Percentiles rank a stretch among this genome's conserved stretches.
phyloP scores from a whole-genome alignment of 768 basidiomycete species.

The Clathrus columnatus region DNA sequence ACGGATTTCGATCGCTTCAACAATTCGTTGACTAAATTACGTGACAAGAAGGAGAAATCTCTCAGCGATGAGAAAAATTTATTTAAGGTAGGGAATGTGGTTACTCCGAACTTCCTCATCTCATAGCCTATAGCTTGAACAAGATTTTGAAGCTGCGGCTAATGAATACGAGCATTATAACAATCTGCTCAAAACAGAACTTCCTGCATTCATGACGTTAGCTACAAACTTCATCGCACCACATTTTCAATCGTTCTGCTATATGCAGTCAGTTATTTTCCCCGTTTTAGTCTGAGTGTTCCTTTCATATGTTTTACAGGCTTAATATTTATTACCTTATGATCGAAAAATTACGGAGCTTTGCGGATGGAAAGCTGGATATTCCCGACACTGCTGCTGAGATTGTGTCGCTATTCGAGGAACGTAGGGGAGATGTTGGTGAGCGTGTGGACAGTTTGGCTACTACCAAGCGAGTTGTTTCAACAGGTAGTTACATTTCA shows the following conservation, averaged over 20 bases:
- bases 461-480: constrained; percentile 77
- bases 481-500: constrained; percentile 51
- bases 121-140: constrained; percentile 56
- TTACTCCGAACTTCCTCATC: constrained; percentile 15
- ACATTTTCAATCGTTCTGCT: constrained; percentile 97
- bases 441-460: constrained; percentile 67
- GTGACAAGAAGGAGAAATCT: constrained; percentile 98
- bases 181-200: constrained; percentile 78
- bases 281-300: constrained; percentile 4
- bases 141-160: constrained; percentile 89
- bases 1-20: constrained; percentile 94
- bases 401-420: constrained; percentile 70
- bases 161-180: constrained; percentile 95
- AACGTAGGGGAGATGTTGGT: constrained; percentile 75
- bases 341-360: constrained; percentile 87
- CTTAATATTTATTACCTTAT: constrained; percentile 91
- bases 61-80: constrained; percentile 93
- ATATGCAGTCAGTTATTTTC: constrained; percentile 79
- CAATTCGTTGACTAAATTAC: constrained; percentile 87
- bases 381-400: constrained; percentile 55
- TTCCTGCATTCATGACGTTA: constrained; percentile 87
- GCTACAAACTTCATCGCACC: constrained; percentile 90
- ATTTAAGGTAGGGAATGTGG: constrained; percentile 61
- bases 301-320: constrained; percentile 30
- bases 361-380: constrained; percentile 69